Percentiles rank a stretch among this genome's conserved stretches.
Evolutionary conservation across 169 alveolate species (phyloP).

Genomic region (Plasmodium ovale): DNA sequence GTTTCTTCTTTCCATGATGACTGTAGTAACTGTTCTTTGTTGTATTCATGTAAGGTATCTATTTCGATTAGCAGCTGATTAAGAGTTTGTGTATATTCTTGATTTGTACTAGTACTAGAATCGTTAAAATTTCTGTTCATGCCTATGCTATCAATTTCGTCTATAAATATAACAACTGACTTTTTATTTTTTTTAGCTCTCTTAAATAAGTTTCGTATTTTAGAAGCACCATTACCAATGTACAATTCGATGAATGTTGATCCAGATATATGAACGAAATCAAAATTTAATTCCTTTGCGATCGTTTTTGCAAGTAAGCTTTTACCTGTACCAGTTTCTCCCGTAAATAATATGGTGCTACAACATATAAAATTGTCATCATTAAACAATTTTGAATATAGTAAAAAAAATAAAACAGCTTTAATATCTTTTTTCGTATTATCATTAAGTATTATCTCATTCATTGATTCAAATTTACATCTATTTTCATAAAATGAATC

Average conservation of each 20-base stretch:
- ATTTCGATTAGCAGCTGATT: constrained; percentile 64
- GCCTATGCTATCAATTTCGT: constrained; percentile 74
- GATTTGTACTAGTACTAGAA: constrained; percentile 1
- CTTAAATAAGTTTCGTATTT: constrained; percentile 44
- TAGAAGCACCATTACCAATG: constrained; percentile 73
- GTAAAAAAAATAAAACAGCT: constrained; percentile 22
- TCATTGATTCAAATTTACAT: constrained; percentile 5
- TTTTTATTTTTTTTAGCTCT: constrained; percentile 39
- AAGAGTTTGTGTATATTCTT: constrained; percentile 67
- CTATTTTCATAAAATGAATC: constrained; percentile 16
- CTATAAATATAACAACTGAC: constrained; percentile 38
- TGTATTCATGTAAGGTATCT: constrained; percentile 65
- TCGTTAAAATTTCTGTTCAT: constrained; percentile 6
- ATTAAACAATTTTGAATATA: constrained; percentile 24
- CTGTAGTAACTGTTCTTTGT: constrained; percentile 1
- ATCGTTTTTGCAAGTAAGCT: constrained; percentile 52
- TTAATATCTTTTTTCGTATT: constrained; percentile 49
- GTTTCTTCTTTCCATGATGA: not conserved
- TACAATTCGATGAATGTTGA: constrained; percentile 57
- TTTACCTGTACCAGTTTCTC: constrained; percentile 73
- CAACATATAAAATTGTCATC: not conserved
- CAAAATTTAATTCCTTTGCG: constrained; percentile 50
- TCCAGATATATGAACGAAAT: constrained; percentile 59
- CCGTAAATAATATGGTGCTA: constrained; percentile 41
- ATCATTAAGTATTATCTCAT: constrained; percentile 29